Conservation (phyloP, 345 rosid genomes). For the Ailanthus altissimus region DNA sequence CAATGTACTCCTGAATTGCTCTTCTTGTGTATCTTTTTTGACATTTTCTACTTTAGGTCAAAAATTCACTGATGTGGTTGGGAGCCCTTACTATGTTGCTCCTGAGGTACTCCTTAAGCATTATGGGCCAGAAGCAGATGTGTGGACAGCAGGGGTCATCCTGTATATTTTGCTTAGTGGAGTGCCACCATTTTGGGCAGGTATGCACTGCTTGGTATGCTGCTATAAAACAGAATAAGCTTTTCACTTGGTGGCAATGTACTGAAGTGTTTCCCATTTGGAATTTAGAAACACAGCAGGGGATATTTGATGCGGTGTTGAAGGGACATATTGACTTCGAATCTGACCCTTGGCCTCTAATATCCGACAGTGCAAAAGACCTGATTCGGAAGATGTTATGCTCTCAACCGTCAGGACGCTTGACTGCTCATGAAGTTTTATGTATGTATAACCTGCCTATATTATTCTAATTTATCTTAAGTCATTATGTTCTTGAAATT, state of each 20-base stretch:
- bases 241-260: constrained; percentile 18
- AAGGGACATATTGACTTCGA: constrained; percentile 92
- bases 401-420: constrained; percentile 69
- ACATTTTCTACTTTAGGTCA: constrained; percentile 56
- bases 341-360: constrained; percentile 95
- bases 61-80: constrained; percentile 90
- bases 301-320: constrained; percentile 95
- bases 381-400: constrained; percentile 84
- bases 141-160: constrained; percentile 98
- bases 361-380: constrained; percentile 89
- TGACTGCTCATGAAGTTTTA: constrained; percentile 95
- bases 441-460: constrained; percentile 52
- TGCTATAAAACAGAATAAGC: neutral
- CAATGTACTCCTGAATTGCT: neutral
- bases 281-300: constrained; percentile 87
- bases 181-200: constrained; percentile 99
- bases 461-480: constrained; percentile 1
- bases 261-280: constrained; percentile 23
- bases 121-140: constrained; percentile 96
- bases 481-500: neutral
- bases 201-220: constrained; percentile 36
- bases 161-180: constrained; percentile 94
- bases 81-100: constrained; percentile 96
- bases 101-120: constrained; percentile 95
- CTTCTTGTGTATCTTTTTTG: constrained; percentile 16